These are phyloP conservation scores for Fusarium redolens DNA, from an alignment of 2,329 filamentous ascomycete genomes.

Conservation along the genomic window DNA sequence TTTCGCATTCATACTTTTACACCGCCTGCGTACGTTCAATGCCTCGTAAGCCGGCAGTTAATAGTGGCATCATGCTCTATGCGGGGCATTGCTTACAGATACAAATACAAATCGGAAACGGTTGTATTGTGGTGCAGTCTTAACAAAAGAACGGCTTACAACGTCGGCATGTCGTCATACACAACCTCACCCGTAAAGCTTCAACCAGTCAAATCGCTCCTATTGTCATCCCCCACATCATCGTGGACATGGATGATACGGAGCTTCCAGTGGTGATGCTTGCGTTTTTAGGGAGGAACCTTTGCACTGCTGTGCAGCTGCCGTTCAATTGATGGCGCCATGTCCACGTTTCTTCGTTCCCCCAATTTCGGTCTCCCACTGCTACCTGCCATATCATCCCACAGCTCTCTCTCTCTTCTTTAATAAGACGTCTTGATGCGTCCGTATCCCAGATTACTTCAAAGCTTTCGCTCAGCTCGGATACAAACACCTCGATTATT, in stretches of 20 bases:
- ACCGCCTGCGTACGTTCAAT: slow-evolving; percentile 6
- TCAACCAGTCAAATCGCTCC: slow-evolving; percentile 33
- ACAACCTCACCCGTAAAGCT: slow-evolving; percentile 12
- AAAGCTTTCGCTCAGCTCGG: slow-evolving; percentile 26
- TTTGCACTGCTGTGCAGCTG: neutral
- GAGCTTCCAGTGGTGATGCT: slow-evolving; percentile 34
- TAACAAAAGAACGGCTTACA: neutral
- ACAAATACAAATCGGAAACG: neutral
- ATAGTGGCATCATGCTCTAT: slow-evolving; percentile 5
- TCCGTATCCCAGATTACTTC: slow-evolving; percentile 19
- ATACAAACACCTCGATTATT: slow-evolving; percentile 20
- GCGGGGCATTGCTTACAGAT: slow-evolving; percentile 20
- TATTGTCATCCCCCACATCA: slow-evolving; percentile 45
- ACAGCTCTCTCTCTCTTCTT: neutral
- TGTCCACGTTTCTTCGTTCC: slow-evolving; percentile 22
- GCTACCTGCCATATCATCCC: neutral
- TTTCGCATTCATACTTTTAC: neutral
- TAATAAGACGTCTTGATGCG: slow-evolving; percentile 34
- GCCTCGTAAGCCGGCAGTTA: slow-evolving; percentile 16
- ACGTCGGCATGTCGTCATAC: slow-evolving; percentile 40
- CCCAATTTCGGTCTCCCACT: slow-evolving; percentile 13
- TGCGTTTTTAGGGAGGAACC: slow-evolving; percentile 10
- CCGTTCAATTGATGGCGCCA: slow-evolving; percentile 21
- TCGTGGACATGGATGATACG: slow-evolving; percentile 35
- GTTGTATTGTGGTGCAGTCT: neutral